These are phyloP conservation scores for Amanita thiersii DNA, from an alignment of 768 basidiomycete genomes.

Conservation along the genomic window DNA sequence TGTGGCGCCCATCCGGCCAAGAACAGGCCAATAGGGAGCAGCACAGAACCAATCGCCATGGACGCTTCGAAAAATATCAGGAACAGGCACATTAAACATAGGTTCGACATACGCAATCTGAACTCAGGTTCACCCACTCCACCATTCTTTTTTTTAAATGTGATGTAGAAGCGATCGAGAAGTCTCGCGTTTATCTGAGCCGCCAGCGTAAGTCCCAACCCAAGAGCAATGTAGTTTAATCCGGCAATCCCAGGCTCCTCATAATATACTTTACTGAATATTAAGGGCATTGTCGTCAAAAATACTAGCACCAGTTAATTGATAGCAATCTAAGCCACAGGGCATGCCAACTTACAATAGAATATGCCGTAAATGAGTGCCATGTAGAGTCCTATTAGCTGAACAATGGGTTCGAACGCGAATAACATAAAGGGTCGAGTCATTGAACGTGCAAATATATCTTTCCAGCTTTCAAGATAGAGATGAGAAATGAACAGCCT, in stretches of 20 bases:
- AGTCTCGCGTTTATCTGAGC: slow-evolving; percentile 47
- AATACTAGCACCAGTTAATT: slow-evolving; percentile 36
- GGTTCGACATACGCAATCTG: slow-evolving; percentile 30
- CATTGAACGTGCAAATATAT: slow-evolving; percentile 44
- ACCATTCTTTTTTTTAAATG: slow-evolving; percentile 40
- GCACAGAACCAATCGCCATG: slow-evolving; percentile 48
- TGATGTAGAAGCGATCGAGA: slow-evolving; percentile 47
- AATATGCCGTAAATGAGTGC: slow-evolving; percentile 59
- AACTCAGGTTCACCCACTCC: slow-evolving; percentile 43
- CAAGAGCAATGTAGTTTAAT: slow-evolving; percentile 65
- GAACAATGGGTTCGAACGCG: slow-evolving; percentile 53
- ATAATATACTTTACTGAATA: slow-evolving; percentile 48
- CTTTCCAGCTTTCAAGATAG: slow-evolving; percentile 33
- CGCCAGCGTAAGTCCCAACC: slow-evolving; percentile 46
- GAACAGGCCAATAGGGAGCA: slow-evolving; percentile 61
- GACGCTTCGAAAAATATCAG: slow-evolving; percentile 28
- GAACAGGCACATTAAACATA: neutral
- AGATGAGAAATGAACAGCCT: neutral
- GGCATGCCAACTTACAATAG: slow-evolving; percentile 35
- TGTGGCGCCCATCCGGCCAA: slow-evolving; percentile 67
- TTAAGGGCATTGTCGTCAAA: slow-evolving; percentile 54
- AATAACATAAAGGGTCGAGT: slow-evolving; percentile 66
- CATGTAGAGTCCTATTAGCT: slow-evolving; percentile 60
- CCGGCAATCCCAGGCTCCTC: slow-evolving; percentile 52
- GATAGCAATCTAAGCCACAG: neutral